Base-by-base conservation (phyloP, 169 alveolate genomes). In the Ichthyophthirius multifiliis region DNA sequence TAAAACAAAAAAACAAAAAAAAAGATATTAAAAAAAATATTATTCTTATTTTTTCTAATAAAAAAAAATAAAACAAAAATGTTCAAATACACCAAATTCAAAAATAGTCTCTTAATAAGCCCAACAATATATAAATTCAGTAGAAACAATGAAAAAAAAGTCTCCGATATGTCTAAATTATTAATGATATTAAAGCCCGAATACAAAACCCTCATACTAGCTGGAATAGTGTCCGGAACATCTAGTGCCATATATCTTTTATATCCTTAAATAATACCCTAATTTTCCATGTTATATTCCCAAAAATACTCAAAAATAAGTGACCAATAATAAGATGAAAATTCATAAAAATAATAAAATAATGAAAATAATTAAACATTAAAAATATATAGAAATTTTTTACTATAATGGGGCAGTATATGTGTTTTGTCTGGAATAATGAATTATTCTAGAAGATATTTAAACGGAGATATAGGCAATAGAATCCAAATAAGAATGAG, bases 401-500 rank as follows among this genome's bases (percentile, higher is more conserved):
- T 63, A 18, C 5, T 62, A 12, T 43, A 65, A 43, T 77, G 84
- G 84, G 84, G 84, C 1, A 39, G 46, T n/a, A 10, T 77, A 1
- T 64, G 84, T 44, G 46, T 45, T 20, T 23, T 64, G 23, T 65
- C 75, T 63, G 46, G 65, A 5, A 30, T 74, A 10, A 43, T 74
- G 13, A 44, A 41, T 43, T 23, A 43, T 9, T 37, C 65, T 10
- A 67, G 85, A 31, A 79, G 85, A 79, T 79, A 32, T 46, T 15
- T 65, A 4, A 79, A 65, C 37, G 46, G 46, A 6, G 65, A 79
- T 32, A 34, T 79, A n/a, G 75, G 85, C 32, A 79, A 79, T 79
- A 44, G 80, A 39, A 64, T 79, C 34, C 62, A 44, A 30, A 64
- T 79, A 41, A 71, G 85, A 45, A 39, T 79, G 27, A 71, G 85